These are phyloP conservation scores for Aegilops sharonensis DNA, from an alignment of 176 grass and related monocot genomes.

Conservation along the genomic window DNA sequence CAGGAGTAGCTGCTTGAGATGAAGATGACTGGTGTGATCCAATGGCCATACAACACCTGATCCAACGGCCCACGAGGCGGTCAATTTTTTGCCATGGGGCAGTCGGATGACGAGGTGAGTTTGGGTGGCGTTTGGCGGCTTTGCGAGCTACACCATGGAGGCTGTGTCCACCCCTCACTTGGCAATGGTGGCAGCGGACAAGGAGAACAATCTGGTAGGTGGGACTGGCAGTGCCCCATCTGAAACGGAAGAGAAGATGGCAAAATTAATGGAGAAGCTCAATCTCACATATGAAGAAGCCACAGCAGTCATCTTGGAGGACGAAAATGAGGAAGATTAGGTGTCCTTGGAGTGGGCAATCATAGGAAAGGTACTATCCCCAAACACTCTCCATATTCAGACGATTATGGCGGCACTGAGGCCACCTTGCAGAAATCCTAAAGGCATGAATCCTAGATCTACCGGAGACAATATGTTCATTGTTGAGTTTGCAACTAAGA, in stretches of 20 bases:
- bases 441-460: neutral
- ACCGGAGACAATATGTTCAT: neutral
- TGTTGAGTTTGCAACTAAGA: neutral
- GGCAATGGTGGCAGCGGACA: neutral
- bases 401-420: neutral
- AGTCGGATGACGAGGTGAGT: too few relatives aligned
- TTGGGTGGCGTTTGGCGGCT: neutral
- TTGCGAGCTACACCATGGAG: neutral
- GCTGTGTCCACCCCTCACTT: neutral
- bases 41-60: too few relatives aligned
- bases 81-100: too few relatives aligned
- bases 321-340: too few relatives aligned
- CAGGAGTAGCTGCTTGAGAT: too few relatives aligned
- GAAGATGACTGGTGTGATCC: too few relatives aligned
- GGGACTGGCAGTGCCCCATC: neutral
- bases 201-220: neutral
- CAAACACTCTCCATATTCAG: neutral
- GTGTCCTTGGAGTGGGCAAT: too few relatives aligned
- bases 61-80: too few relatives aligned
- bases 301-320: too few relatives aligned
- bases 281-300: too few relatives aligned
- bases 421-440: neutral
- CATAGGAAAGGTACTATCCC: neutral
- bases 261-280: neutral
- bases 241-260: neutral